A percentile compares a stretch with the other conserved stretches of the same genome.
Conservation (phyloP, 768 basidiomycete species). For the Symmetrospora coprosmae region DNA sequence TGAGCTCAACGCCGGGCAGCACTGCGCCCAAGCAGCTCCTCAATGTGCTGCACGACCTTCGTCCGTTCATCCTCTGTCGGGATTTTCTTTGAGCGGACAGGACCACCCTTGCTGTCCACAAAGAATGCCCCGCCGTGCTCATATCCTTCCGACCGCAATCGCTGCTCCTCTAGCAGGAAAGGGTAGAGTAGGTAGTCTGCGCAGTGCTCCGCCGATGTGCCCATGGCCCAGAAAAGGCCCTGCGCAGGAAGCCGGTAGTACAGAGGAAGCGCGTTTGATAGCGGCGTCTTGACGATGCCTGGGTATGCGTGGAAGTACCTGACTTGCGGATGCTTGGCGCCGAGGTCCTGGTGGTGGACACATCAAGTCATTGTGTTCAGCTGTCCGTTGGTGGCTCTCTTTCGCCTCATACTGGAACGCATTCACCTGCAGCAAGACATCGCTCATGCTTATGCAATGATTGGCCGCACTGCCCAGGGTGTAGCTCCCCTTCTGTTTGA, state of each 20-base stretch:
- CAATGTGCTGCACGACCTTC: not conserved
- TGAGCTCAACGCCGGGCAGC: too few relatives aligned
- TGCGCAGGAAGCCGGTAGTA: not conserved
- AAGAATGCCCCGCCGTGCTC: slow-evolving; percentile 1
- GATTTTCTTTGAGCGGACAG: not conserved
- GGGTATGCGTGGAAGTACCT: not conserved
- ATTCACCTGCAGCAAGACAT: slow-evolving; percentile 1
- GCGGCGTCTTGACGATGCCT: slow-evolving; percentile 13
- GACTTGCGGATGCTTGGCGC: not conserved
- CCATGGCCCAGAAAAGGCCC: not conserved
- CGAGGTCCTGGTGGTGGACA: not conserved
- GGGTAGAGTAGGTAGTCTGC: slow-evolving; percentile 3
- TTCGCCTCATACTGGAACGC: too few relatives aligned
- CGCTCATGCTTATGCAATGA: slow-evolving; percentile 1
- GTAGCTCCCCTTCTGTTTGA: slow-evolving; percentile 2
- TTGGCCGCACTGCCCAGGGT: not conserved
- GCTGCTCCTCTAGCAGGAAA: not conserved
- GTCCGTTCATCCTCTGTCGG: not conserved
- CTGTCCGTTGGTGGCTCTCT: too few relatives aligned
- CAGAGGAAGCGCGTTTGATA: not conserved
- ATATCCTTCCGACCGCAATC: not conserved
- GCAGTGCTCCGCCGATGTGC: not conserved
- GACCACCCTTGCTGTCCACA: slow-evolving; percentile 1
- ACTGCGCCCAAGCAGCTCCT: not conserved
- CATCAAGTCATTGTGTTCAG: too few relatives aligned